Conservation (phyloP, 352 stramenopile genomes). For the Pythium periplocum region DNA sequence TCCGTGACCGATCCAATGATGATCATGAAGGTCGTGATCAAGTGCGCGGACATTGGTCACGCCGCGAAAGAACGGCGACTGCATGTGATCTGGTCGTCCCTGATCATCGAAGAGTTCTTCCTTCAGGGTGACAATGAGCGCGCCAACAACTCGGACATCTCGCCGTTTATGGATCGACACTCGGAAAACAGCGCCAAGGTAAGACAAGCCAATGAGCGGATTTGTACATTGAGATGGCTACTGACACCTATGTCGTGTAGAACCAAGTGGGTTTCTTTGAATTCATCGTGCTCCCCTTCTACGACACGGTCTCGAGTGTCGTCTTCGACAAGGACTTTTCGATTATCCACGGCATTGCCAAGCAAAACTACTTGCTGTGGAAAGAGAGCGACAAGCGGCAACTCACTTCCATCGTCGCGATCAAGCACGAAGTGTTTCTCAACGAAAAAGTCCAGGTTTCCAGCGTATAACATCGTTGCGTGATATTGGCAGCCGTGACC, state of each 20-base stretch:
- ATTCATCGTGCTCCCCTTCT: slow-evolving; percentile 81
- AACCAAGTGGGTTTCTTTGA: slow-evolving; percentile 87
- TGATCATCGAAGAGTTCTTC: slow-evolving; percentile 95
- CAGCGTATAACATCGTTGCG: neutral
- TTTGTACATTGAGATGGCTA: slow-evolving; percentile 9
- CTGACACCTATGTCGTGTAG: slow-evolving; percentile 21
- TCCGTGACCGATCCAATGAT: slow-evolving; percentile 73
- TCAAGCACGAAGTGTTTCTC: slow-evolving; percentile 76
- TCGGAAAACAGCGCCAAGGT: slow-evolving; percentile 86
- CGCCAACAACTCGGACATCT: slow-evolving; percentile 80
- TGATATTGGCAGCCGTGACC: too few relatives aligned
- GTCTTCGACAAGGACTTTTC: slow-evolving; percentile 71
- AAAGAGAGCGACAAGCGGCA: slow-evolving; percentile 75
- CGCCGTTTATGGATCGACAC: slow-evolving; percentile 89
- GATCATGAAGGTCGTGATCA: slow-evolving; percentile 87
- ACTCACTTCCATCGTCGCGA: slow-evolving; percentile 76
- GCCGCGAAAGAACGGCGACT: slow-evolving; percentile 81
- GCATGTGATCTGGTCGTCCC: slow-evolving; percentile 87
- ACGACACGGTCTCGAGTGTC: slow-evolving; percentile 71
- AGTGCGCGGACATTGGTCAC: slow-evolving; percentile 92
- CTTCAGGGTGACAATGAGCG: slow-evolving; percentile 93
- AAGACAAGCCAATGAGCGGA: slow-evolving; percentile 5
- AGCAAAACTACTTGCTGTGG: slow-evolving; percentile 83
- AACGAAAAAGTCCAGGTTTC: slow-evolving; percentile 60
- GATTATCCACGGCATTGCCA: slow-evolving; percentile 69